Evolutionary conservation across 805 yeast species (phyloP).

Genomic region (Lipomyces sp.): DNA sequence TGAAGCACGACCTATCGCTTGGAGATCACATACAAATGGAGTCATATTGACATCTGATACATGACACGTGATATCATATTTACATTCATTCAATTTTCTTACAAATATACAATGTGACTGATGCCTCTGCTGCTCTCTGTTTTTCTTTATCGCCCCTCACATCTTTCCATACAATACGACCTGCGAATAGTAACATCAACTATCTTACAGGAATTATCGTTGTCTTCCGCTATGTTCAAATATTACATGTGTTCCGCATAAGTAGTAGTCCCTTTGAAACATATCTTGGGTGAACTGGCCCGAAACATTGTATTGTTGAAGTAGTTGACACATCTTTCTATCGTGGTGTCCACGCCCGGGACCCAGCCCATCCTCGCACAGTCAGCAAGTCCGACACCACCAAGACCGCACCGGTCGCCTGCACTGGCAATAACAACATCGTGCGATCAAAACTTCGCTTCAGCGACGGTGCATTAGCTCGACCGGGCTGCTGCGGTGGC

Average conservation of each 20-base stretch:
- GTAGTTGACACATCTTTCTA: neutral
- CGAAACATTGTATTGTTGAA: neutral
- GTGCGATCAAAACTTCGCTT: constrained; percentile 85
- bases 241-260: neutral
- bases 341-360: constrained; percentile 58
- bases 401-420: constrained; percentile 69
- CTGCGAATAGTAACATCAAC: neutral
- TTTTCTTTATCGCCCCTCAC: neutral
- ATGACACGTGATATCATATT: neutral
- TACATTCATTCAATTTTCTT: neutral
- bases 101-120: neutral
- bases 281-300: neutral
- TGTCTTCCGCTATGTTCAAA: neutral
- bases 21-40: neutral
- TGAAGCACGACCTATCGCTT: neutral
- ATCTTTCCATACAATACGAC: neutral
- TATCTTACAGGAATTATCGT: neutral
- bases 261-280: neutral
- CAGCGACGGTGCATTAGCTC: constrained; percentile 40
- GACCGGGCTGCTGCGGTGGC: constrained; percentile 37
- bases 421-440: constrained; percentile 74
- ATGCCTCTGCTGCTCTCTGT: neutral
- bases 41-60: neutral
- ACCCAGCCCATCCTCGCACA: constrained; percentile 63
- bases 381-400: constrained; percentile 84